Conservation (phyloP, 1,284 basidiomycete genomes). For the Trichosporon inkin region DNA sequence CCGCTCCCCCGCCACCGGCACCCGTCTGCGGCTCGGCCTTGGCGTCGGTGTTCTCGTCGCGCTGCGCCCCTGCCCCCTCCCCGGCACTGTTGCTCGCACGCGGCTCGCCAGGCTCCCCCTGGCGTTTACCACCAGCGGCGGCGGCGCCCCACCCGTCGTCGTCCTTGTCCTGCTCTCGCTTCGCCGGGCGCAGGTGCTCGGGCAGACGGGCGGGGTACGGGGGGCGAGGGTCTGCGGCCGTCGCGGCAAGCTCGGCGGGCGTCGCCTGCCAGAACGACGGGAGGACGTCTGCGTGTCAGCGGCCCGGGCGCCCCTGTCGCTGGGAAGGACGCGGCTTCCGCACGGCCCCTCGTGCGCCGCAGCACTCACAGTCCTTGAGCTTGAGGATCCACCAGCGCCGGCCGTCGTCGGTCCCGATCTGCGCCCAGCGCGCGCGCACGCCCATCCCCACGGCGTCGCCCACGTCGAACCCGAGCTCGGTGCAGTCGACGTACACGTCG, state of each 20-base stretch:
- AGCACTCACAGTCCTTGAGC: slow-evolving; percentile 42
- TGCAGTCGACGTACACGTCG: slow-evolving; percentile 29
- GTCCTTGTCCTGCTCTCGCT: neutral
- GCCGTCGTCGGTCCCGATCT: slow-evolving; percentile 26
- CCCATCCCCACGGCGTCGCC: slow-evolving; percentile 32
- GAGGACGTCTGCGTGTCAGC: slow-evolving; percentile 27
- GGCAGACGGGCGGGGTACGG: slow-evolving; percentile 7
- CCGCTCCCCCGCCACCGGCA: too few relatives aligned
- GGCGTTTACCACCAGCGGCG: too few relatives aligned
- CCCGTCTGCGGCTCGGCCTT: too few relatives aligned
- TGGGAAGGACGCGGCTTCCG: neutral
- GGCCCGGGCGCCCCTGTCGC: neutral
- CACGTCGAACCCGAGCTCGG: slow-evolving; percentile 7
- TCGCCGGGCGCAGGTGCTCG: neutral
- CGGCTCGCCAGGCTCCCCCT: too few relatives aligned
- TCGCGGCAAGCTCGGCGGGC: neutral
- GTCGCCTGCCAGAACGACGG: slow-evolving; percentile 29
- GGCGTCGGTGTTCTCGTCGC: neutral
- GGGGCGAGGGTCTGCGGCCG: slow-evolving; percentile 6
- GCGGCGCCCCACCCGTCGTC: neutral
- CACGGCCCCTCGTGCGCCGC: too few relatives aligned
- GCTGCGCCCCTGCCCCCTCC: neutral
- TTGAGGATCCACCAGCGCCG: slow-evolving; percentile 40
- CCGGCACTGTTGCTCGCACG: neutral
- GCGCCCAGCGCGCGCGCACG: slow-evolving; percentile 40